These are phyloP conservation scores for Coemansia sp. DNA, from an alignment of 192 early-diverging fungal species.

Conservation along the genomic window DNA sequence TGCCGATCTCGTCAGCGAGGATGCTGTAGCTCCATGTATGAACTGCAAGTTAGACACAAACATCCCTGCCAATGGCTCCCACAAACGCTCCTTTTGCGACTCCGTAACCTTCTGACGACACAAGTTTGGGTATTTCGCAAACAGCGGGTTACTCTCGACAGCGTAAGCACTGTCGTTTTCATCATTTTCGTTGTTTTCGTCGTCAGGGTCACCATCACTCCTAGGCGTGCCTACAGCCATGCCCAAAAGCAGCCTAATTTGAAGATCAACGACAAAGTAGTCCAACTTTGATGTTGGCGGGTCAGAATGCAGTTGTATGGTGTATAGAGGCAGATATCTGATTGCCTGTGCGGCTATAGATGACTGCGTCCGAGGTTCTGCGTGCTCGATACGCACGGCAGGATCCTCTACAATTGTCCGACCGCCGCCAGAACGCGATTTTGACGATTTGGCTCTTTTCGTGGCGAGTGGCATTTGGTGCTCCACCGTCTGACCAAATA, in stretches of 20 bases:
- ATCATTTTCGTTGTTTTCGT: not conserved
- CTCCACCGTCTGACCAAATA: conserved; percentile 5
- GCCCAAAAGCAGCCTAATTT: conserved; percentile 63
- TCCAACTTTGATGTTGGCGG: conserved; percentile 42
- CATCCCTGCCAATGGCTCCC: conserved; percentile 71
- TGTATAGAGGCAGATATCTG: conserved; percentile 66
- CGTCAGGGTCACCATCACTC: not conserved
- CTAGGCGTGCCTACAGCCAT: conserved; percentile 43
- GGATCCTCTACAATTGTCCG: conserved; percentile 32
- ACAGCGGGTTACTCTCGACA: conserved; percentile 48
- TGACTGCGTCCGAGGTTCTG: conserved; percentile 21
- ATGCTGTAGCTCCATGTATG: conserved; percentile 25
- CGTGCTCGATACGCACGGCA: conserved; percentile 1
- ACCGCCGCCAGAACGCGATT: conserved; percentile 15
- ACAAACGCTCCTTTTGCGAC: conserved; percentile 67
- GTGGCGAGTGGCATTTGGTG: conserved; percentile 1
- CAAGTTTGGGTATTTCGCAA: conserved; percentile 62
- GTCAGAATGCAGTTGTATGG: conserved; percentile 61
- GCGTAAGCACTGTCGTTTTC: not conserved
- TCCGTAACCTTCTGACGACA: conserved; percentile 54
- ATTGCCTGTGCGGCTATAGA: conserved; percentile 56
- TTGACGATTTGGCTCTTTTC: conserved; percentile 9
- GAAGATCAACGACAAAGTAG: conserved; percentile 69
- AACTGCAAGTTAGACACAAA: conserved; percentile 44
- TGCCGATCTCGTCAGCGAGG: not conserved